Base-by-base conservation (phyloP, 2,329 filamentous ascomycete genomes). In the Trichophyton equinum region DNA sequence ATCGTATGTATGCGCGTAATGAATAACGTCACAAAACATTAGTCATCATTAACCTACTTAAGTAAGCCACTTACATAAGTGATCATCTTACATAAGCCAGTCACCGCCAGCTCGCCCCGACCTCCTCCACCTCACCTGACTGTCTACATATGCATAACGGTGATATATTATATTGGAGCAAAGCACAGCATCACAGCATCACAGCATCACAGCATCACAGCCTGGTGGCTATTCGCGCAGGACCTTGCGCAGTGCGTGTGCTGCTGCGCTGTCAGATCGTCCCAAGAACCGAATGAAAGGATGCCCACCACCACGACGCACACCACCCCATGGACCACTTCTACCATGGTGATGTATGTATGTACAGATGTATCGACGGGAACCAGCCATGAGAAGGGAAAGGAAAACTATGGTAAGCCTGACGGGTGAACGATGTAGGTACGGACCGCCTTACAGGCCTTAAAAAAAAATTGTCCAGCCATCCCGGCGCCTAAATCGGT, bases 271-370 rank as follows among this genome's bases (percentile, higher is more conserved):
- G 49, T 53, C 49, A 53, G 49, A 53, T 53, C 49, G 49, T 53
- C 49, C 49, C 49, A 53, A 53, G 49, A 27, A 53, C 49, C 49
- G n/a, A 53, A n/a, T 27, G 49, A 53, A 53, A 53, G 49, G 49
- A 25, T 30, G 22, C 22, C 49, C 22, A 13, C 22, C 49, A 22
- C 49, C 49, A 53, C 22, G 25, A 53, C 22, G 13, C 22, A 25
- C 49, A 30, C 22, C 22, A 22, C 8, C 49, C 33, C 33, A 38
- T 38, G 9, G 11, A 13, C 33, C 9, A 11, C 33, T 36, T 13
- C 9, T 13, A 9, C 33, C 33, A 38, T 38, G 33, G 33, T 38
- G 33, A 38, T 9, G 33, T 38, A 38, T 13, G 9, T 38, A 30
- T 13, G 9, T 38, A 30, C 27, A 6, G 2, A 30, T 30, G 27